Evolutionary conservation across 306 rosid species (phyloP), one percentile per base, ranked within the genome.

Genomic region (Nissolia schottii): DNA sequence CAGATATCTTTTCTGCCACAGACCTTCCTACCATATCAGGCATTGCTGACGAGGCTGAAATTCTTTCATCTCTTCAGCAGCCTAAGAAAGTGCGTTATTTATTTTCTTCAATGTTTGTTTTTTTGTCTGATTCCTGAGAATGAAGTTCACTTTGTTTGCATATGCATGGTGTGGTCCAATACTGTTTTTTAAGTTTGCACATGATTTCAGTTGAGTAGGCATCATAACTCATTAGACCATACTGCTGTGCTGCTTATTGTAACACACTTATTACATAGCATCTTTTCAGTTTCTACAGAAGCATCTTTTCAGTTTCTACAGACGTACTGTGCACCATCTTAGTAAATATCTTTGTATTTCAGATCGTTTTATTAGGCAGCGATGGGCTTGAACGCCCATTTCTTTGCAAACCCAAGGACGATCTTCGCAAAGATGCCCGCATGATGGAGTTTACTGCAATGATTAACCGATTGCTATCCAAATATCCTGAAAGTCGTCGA

Each of bases 381-480:
- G 98, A 94, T 40, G 98, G 98, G 53, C 89, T 80, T 77, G 95
- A 87, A 81, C 91, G 67, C 43, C 92, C 96, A 2, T 91, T 94
- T 80, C 92, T 94, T 35, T 94, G 96, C 87, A 89, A 94, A 85
- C 98, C 98, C 25, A 94, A 94, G 85, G 98, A 94, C 82, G 98
- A 91, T 77, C 98, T 94, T 31, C 90, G 98, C 79, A 94, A 94
- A 74, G 98, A 94, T 83, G 95, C 97, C 43, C 96, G 98, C 67
- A 94, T 94, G 98, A 94, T 94, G 98, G 98, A 94, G 90, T 94
- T 94, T 75, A 94, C 92, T 27, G 98, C 98, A 76, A 94, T 84
- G 90, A 91, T 94, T 77, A 94, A 91, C 75, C 83, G 89, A 41
- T 83, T 94, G 74, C 76, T 91, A 79, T 94, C 98, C 65, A 91